Conservation (phyloP, 2,329 filamentous ascomycete genomes). For the Fusarium transvaalense region DNA sequence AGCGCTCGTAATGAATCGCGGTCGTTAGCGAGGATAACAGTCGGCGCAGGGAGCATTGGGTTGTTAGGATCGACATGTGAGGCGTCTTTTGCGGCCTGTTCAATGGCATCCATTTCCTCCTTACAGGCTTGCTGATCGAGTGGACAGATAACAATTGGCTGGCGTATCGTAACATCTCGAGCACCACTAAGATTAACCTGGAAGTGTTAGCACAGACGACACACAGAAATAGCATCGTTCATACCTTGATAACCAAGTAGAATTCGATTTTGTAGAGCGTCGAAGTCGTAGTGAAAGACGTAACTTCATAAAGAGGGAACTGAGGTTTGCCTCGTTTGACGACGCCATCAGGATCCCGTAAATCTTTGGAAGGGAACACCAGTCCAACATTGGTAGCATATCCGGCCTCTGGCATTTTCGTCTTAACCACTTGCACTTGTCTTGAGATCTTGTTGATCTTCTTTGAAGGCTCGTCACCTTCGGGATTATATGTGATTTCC, state of each 20-base stretch:
- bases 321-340: conserved; percentile 85
- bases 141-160: conserved; percentile 96
- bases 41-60: conserved; percentile 89
- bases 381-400: conserved; percentile 94
- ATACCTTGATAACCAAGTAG: conserved; percentile 92
- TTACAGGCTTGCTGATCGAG: conserved; percentile 96
- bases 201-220: conserved; percentile 40
- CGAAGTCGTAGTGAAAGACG: conserved; percentile 92
- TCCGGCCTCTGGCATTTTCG: conserved; percentile 89
- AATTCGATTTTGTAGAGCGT: conserved; percentile 99
- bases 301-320: conserved; percentile 90
- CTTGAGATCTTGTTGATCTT: conserved; percentile 90
- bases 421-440: conserved; percentile 82
- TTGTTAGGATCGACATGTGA: conserved; percentile 88
- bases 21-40: conserved; percentile 84
- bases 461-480: conserved; percentile 92
- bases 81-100: conserved; percentile 94
- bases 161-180: conserved; percentile 86
- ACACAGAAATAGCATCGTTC: conserved; percentile 6
- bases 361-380: conserved; percentile 89
- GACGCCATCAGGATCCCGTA: conserved; percentile 88
- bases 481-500: conserved; percentile 98
- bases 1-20: conserved; percentile 71
- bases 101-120: conserved; percentile 98
- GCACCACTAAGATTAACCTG: conserved; percentile 90